Conservation (phyloP, 345 rosid genomes). For the Pistacia integerrima region DNA sequence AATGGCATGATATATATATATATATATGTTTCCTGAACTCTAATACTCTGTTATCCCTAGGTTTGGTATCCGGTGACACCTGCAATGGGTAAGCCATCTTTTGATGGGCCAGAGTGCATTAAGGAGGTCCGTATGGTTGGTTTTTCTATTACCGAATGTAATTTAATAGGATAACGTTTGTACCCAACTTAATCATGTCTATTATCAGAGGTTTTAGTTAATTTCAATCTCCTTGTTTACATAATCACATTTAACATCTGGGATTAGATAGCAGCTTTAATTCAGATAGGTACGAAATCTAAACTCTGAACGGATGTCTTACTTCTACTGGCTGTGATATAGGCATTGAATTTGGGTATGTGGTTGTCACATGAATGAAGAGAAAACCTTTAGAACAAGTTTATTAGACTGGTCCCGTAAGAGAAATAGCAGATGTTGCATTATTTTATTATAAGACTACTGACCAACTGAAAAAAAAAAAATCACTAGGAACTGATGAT, state of each 20-base stretch:
- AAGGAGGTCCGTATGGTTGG: slow-evolving; percentile 54
- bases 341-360: neutral
- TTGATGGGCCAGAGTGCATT: slow-evolving; percentile 88
- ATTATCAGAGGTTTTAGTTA: neutral
- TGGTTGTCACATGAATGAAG: neutral
- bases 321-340: neutral
- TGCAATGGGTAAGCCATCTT: slow-evolving; percentile 79
- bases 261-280: neutral
- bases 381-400: neutral
- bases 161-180: neutral
- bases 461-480: neutral
- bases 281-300: neutral
- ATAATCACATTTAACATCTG: neutral
- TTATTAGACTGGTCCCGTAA: neutral
- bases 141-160: slow-evolving; percentile 3
- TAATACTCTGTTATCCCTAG: slow-evolving; percentile 35
- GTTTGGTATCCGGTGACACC: slow-evolving; percentile 86
- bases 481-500: neutral
- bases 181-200: neutral
- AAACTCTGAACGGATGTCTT: neutral
- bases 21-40: neutral
- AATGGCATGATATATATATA: neutral
- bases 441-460: neutral
- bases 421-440: neutral
- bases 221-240: neutral